Conservation (phyloP, 441 rosid genomes). For the Populus tomentosa region DNA sequence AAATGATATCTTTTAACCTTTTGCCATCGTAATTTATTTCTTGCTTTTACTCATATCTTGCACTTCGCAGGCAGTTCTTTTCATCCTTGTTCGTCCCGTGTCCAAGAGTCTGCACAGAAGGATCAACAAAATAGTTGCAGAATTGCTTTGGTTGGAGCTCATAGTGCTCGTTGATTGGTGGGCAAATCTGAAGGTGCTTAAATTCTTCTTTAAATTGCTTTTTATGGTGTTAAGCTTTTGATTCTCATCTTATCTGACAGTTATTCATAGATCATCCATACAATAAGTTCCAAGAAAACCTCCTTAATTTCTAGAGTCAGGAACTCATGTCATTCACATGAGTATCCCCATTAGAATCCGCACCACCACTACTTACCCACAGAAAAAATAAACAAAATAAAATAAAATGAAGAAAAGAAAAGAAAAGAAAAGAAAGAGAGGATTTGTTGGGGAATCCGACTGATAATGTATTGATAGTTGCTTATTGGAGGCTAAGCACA, state of each 20-base stretch:
- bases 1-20: not conserved
- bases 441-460: not conserved
- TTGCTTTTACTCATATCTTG: not conserved
- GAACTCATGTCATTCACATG: not conserved
- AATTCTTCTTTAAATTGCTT: not conserved
- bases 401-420: too few species aligned
- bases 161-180: conserved; percentile 80
- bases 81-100: conserved; percentile 50
- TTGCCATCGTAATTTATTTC: not conserved
- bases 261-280: not conserved
- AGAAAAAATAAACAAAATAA: not conserved
- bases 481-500: too few species aligned
- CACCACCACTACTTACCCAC: not conserved
- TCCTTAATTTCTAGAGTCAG: not conserved
- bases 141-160: conserved; percentile 63
- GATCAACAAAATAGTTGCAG: conserved; percentile 49
- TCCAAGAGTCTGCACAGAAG: conserved; percentile 48
- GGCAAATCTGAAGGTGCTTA: conserved; percentile 53
- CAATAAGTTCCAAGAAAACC: not conserved
- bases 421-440: not conserved
- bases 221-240: not conserved
- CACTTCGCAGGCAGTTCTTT: conserved; percentile 42
- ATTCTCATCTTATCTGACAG: not conserved
- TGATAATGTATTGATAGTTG: too few species aligned
- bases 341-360: not conserved